Evolutionary conservation across 371 early-diverging fungal genomes (phyloP).

Genomic region (Coemansia sp.): DNA sequence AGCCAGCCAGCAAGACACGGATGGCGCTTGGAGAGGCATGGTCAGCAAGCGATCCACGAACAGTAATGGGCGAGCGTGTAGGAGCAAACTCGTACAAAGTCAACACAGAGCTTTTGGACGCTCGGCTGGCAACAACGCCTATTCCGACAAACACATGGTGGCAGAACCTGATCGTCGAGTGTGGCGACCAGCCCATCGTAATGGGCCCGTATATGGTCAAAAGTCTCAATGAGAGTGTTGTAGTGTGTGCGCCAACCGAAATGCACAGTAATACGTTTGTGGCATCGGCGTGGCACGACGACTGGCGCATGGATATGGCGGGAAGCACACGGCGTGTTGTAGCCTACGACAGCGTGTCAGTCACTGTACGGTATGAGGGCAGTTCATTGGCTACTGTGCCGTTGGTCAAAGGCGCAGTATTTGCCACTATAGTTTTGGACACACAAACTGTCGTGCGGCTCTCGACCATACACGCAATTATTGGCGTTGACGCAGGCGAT

Average conservation of each 20-base stretch:
- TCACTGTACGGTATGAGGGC: constrained; percentile 30
- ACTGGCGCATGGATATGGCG: constrained; percentile 37
- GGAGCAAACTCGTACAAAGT: constrained; percentile 24
- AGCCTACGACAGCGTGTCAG: constrained; percentile 31
- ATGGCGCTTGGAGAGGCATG: neutral
- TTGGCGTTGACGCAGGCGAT: constrained; percentile 1
- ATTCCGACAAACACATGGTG: constrained; percentile 56
- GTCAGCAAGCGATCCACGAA: constrained; percentile 18
- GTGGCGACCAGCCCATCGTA: constrained; percentile 47
- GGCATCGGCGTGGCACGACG: constrained; percentile 38
- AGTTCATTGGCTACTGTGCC: constrained; percentile 19
- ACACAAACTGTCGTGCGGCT: constrained; percentile 6
- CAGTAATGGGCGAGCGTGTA: constrained; percentile 8
- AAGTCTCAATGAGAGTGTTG: constrained; percentile 17
- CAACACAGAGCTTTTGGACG: constrained; percentile 2
- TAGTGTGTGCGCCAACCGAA: constrained; percentile 40
- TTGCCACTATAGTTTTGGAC: constrained; percentile 32
- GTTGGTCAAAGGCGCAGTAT: constrained; percentile 51
- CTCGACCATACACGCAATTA: constrained; percentile 29
- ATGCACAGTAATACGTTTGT: constrained; percentile 34
- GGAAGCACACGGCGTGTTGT: constrained; percentile 18
- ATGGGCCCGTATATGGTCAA: constrained; percentile 51
- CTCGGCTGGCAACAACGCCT: constrained; percentile 6
- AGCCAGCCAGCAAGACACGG: neutral
- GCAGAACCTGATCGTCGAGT: constrained; percentile 51